Conservation (phyloP, 179 eudicot species). For the Beta lomatogona region DNA sequence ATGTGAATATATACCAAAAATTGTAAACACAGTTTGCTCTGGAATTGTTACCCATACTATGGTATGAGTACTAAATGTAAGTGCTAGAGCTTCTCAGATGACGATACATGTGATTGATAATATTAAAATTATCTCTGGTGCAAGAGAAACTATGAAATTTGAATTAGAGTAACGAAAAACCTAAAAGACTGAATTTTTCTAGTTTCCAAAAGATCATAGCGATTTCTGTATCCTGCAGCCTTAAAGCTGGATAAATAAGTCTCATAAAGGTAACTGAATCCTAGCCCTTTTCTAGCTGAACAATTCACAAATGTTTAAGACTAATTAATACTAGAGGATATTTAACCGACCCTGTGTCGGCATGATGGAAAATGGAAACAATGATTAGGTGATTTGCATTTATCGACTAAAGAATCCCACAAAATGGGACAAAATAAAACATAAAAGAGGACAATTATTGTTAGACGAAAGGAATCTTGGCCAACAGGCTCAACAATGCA, state of each 20-base stretch:
- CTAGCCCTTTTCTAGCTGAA: neutral
- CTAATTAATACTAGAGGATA: neutral
- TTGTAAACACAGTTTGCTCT: neutral
- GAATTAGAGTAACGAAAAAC: too few relatives aligned
- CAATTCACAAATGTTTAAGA: neutral
- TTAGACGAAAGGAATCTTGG: neutral
- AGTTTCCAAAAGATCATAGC: neutral
- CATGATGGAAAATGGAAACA: neutral
- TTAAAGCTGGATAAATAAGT: neutral
- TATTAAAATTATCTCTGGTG: neutral
- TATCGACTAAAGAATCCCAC: neutral
- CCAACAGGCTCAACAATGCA: conserved; percentile 3
- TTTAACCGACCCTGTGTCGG: neutral
- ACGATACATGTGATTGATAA: neutral
- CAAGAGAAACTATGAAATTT: too few relatives aligned
- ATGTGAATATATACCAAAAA: neutral
- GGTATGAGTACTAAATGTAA: neutral
- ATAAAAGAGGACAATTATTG: neutral
- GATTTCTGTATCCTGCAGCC: neutral
- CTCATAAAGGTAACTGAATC: neutral
- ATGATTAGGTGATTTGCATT: neutral
- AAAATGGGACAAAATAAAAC: neutral
- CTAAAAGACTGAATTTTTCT: neutral
- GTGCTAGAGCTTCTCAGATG: neutral
- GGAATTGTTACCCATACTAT: neutral